These are phyloP conservation scores for Fusarium beomiforme DNA, from an alignment of 2,329 filamentous ascomycete genomes.

Conservation along the genomic window DNA sequence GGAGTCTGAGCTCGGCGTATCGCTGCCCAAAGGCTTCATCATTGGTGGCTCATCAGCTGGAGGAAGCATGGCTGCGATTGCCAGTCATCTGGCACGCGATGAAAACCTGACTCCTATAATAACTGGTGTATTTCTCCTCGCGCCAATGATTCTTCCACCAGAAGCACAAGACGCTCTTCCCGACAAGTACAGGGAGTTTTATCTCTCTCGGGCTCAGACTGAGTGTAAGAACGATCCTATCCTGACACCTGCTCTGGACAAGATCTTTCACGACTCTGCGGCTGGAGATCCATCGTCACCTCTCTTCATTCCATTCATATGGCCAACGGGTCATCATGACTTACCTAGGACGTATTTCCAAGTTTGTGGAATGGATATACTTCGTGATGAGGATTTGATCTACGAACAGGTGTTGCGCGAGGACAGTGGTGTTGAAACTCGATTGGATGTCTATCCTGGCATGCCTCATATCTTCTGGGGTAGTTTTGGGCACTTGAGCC, in stretches of 20 bases:
- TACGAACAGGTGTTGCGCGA: neutral
- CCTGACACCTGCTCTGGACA: neutral
- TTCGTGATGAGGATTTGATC: neutral
- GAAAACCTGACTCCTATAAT: neutral
- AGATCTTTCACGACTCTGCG: neutral
- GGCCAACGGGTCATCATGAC: neutral
- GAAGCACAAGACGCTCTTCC: neutral
- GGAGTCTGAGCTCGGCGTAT: neutral
- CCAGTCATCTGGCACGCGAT: neutral
- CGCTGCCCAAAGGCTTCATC: neutral
- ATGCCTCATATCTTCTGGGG: constrained; percentile 9
- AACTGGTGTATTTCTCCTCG: neutral
- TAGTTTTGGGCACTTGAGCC: neutral
- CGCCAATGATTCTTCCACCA: neutral
- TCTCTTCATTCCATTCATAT: neutral
- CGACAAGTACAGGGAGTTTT: neutral
- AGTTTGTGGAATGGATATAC: neutral
- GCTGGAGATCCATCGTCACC: neutral
- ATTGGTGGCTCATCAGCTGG: neutral
- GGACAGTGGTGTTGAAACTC: neutral
- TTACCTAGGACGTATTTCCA: neutral
- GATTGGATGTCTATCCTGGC: neutral
- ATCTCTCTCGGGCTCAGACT: neutral
- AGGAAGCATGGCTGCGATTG: neutral
- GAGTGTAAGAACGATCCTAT: neutral